phyloP scores from a whole-genome alignment of 1,284 basidiomycete genomes.

The Ceratobasidium sp. region DNA sequence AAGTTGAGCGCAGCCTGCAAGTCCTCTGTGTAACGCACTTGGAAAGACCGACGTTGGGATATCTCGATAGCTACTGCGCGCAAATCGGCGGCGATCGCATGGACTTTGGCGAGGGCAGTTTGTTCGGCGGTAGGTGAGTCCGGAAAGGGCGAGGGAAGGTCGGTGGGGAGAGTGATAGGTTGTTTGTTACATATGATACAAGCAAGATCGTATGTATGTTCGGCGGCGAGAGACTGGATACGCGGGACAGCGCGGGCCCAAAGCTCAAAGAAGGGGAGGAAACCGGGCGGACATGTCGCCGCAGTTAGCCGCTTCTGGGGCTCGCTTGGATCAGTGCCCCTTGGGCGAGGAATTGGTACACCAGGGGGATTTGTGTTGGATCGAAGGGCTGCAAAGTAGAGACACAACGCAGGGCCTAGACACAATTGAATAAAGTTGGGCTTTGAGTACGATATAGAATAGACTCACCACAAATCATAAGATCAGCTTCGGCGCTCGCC shows the following conservation, averaged over 20 bases:
- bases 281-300: conserved; percentile 70
- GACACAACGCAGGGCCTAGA: conserved; percentile 72
- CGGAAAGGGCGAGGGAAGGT: conserved; percentile 53
- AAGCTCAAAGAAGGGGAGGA: conserved; percentile 74
- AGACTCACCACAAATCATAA: conserved; percentile 80
- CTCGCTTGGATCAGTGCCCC: conserved; percentile 51
- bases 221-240: conserved; percentile 73
- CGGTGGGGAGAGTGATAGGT: conserved; percentile 54
- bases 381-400: conserved; percentile 77
- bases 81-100: conserved; percentile 78
- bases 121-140: conserved; percentile 55
- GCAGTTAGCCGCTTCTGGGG: conserved; percentile 65
- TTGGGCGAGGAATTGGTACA: conserved; percentile 67
- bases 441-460: neutral
- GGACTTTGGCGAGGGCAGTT: conserved; percentile 56
- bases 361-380: conserved; percentile 73
- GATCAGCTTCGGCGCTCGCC: conserved; percentile 78
- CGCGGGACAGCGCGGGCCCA: conserved; percentile 75
- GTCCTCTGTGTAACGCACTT: conserved; percentile 77
- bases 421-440: conserved; percentile 2
- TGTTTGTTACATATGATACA: conserved; percentile 77
- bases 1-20: conserved; percentile 81
- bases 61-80: conserved; percentile 83
- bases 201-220: conserved; percentile 82
- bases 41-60: conserved; percentile 82